These are phyloP conservation scores for Camellia japonica DNA, from an alignment of 148 eudicot species.

Conservation along the genomic window DNA sequence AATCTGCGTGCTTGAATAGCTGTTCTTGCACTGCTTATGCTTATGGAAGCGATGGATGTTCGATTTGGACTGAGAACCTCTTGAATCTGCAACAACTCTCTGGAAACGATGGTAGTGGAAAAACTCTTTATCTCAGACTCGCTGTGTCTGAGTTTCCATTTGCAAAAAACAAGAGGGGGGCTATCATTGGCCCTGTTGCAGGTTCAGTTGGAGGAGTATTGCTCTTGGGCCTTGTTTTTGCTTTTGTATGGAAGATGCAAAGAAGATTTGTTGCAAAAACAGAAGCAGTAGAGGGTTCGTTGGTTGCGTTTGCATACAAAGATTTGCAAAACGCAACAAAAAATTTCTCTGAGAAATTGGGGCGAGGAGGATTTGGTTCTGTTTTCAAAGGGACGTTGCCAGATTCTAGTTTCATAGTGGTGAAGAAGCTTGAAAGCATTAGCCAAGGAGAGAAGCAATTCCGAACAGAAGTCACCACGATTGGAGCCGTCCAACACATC, in stretches of 20 bases:
- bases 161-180: constrained; percentile 16
- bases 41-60: constrained; percentile 25
- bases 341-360: constrained; percentile 39
- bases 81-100: constrained; percentile 32
- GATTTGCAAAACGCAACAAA: constrained; percentile 39
- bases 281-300: no score
- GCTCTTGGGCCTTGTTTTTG: constrained; percentile 17
- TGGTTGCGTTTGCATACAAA: neutral
- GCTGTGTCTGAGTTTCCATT: constrained; percentile 31
- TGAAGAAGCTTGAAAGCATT: no score
- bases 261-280: neutral
- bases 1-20: constrained; percentile 24
- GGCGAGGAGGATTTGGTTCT: constrained; percentile 45
- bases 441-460: constrained; percentile 47
- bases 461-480: constrained; percentile 44
- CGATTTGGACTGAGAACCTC: constrained; percentile 32
- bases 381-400: constrained; percentile 5
- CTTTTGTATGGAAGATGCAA: constrained; percentile 8
- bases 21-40: constrained; percentile 43
- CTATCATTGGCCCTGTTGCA: constrained; percentile 22
- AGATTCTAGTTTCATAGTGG: no score
- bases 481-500: constrained; percentile 47
- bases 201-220: constrained; percentile 22
- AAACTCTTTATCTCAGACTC: constrained; percentile 33
- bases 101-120: no score